Percentiles rank a stretch among this genome's conserved stretches.
Evolutionary conservation across 2,329 filamentous ascomycete genomes (phyloP).

Genomic region (Tolypocladium endophyticum): DNA sequence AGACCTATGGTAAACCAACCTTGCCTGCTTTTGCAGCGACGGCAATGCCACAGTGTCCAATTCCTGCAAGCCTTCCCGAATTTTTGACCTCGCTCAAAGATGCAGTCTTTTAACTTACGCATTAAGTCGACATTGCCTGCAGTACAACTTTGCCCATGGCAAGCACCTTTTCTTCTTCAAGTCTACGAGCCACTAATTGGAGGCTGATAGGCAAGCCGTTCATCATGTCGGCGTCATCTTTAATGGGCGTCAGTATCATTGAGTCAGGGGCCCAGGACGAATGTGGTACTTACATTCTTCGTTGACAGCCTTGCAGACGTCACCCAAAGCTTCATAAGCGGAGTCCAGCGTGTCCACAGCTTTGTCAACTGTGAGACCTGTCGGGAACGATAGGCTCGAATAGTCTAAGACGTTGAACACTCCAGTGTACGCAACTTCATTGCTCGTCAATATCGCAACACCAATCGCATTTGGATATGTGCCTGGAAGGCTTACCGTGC

Average conservation of each 20-base stretch:
- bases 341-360: constrained; percentile 21
- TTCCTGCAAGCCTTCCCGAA: no score
- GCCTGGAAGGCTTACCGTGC: constrained; percentile 22
- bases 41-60: no score
- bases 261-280: background rate
- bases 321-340: constrained; percentile 22
- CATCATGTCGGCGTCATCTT: constrained; percentile 27
- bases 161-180: constrained; percentile 30
- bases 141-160: constrained; percentile 18
- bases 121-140: constrained; percentile 4
- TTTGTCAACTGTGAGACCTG: constrained; percentile 28
- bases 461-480: no score
- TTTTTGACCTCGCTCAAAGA: no score
- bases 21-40: no score
- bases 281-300: constrained; percentile 27
- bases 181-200: constrained; percentile 29
- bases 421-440: constrained; percentile 36
- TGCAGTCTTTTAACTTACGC: background rate
- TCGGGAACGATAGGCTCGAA: constrained; percentile 34
- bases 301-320: constrained; percentile 25
- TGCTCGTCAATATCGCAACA: background rate
- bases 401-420: constrained; percentile 41
- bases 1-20: no score
- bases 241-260: background rate
- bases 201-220: constrained; percentile 32